Conservation (phyloP, 495 filamentous ascomycete genomes). For the Trichoderma erinaceum region DNA sequence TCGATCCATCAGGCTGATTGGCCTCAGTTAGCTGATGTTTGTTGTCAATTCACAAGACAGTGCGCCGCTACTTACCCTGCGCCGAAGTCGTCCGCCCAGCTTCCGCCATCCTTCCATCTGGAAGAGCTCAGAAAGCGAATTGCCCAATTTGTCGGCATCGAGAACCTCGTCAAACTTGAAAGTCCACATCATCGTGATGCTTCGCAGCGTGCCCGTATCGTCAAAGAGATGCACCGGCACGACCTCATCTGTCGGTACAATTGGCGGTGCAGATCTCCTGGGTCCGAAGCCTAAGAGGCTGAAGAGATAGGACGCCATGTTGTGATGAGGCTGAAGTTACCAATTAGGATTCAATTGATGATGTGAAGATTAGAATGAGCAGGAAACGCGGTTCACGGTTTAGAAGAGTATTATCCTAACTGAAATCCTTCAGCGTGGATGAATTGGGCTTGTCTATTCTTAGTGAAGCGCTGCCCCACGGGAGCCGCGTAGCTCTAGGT, state of each 20-base stretch:
- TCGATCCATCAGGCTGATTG: conserved; percentile 2
- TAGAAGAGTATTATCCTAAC: no score
- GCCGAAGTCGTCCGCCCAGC: conserved; percentile 36
- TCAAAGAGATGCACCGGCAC: conserved; percentile 30
- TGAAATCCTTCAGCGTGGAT: no score
- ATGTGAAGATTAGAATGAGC: not conserved
- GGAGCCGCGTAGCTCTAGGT: no score
- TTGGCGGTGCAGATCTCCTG: conserved; percentile 17
- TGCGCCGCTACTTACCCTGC: conserved; percentile 27
- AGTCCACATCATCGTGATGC: conserved; percentile 28
- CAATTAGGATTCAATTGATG: not conserved
- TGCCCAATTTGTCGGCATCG: conserved; percentile 32
- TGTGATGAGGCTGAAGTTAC: no score
- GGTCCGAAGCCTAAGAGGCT: conserved; percentile 1
- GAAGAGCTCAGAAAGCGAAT: conserved; percentile 30
- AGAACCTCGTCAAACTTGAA: conserved; percentile 40
- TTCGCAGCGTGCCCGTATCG: conserved; percentile 25
- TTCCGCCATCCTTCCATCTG: conserved; percentile 35
- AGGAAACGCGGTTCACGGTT: not conserved
- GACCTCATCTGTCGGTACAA: conserved; percentile 27
- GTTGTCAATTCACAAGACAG: not conserved
- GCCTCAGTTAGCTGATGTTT: not conserved
- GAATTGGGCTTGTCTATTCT: no score
- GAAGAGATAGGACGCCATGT: conserved; percentile 12
- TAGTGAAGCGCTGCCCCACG: no score